Evolutionary conservation across 2,329 filamentous ascomycete species (phyloP).

Genomic region (Aspergillus sp.): DNA sequence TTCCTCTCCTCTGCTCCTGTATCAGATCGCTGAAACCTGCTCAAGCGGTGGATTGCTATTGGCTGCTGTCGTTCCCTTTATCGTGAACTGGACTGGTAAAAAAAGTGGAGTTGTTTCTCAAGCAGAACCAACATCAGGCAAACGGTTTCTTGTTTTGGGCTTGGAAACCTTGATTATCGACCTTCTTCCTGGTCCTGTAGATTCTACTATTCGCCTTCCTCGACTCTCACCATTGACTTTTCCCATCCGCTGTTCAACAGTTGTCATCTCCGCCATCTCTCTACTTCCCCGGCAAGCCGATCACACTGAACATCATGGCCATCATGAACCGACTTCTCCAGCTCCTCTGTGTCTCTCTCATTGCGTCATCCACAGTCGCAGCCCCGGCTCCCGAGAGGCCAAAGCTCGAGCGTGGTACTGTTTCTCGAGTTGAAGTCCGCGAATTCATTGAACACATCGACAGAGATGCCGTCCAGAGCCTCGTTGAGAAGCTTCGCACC

Average conservation of each 20-base stretch:
- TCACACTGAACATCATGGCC: slow-evolving; percentile 7
- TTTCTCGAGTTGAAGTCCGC: slow-evolving; percentile 44
- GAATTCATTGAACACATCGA: slow-evolving; percentile 58
- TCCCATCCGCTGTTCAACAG: background rate
- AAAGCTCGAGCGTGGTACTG: slow-evolving; percentile 9
- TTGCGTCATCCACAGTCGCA: slow-evolving; percentile 26
- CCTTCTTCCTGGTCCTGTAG: background rate
- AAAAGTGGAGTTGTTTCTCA: slow-evolving; percentile 1
- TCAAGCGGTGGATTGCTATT: background rate
- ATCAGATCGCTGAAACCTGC: background rate
- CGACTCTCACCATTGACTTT: background rate
- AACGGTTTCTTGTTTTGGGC: background rate
- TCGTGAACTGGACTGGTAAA: background rate
- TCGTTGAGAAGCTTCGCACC: slow-evolving; percentile 64
- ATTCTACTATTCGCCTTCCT: background rate
- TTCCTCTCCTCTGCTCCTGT: background rate
- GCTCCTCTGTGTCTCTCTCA: slow-evolving; percentile 25
- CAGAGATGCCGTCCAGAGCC: slow-evolving; percentile 62
- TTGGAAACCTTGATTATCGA: background rate
- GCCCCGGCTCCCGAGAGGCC: slow-evolving; percentile 20
- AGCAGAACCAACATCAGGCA: background rate
- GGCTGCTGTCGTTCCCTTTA: background rate
- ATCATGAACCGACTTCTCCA: slow-evolving; percentile 22
- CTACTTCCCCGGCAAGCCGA: background rate
- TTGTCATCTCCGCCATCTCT: background rate